Conservation (phyloP, 768 basidiomycete species). For the Tulasnella sp. region DNA sequence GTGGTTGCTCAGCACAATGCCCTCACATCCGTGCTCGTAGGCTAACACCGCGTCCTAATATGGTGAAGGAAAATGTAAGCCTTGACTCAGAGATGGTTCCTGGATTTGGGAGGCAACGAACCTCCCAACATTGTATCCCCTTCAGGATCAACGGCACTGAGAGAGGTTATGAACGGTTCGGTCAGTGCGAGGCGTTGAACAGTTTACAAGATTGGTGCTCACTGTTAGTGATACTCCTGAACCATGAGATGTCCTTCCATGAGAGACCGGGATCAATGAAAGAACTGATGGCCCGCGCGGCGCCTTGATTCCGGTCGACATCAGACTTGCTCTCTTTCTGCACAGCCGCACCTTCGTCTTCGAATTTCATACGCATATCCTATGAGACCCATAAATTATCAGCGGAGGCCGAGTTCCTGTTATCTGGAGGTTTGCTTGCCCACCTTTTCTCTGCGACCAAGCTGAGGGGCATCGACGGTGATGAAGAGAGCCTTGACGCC, state of each 20-base stretch:
- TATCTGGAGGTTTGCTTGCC: too few species aligned
- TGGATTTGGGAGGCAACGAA: constrained; percentile 20
- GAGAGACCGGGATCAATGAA: constrained; percentile 89
- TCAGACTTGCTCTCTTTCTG: constrained; percentile 37
- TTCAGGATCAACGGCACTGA: constrained; percentile 84
- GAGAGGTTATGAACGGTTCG: background rate
- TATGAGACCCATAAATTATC: constrained; percentile 22
- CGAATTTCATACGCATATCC: constrained; percentile 97
- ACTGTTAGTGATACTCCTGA: constrained; percentile 67
- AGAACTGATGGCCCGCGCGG: constrained; percentile 85
- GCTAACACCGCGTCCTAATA: constrained; percentile 68
- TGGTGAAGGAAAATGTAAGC: constrained; percentile 3
- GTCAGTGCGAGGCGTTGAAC: constrained; percentile 3
- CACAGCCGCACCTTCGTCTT: constrained; percentile 51
- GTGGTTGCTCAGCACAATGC: constrained; percentile 80
- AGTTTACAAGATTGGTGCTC: constrained; percentile 13
- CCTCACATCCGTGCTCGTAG: constrained; percentile 60
- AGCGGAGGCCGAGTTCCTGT: constrained; percentile 11
- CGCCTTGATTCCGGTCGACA: constrained; percentile 80
- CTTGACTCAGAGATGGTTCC: background rate
- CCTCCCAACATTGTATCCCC: constrained; percentile 81
- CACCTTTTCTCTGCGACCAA: constrained; percentile 83
- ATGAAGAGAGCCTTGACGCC: constrained; percentile 93
- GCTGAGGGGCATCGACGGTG: constrained; percentile 94
- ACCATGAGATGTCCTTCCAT: constrained; percentile 73